Percentiles rank a stretch among this genome's conserved stretches.
These are phyloP conservation scores for Coemansia sp. DNA, from an alignment of 192 early-diverging fungal species.

Conservation along the genomic window DNA sequence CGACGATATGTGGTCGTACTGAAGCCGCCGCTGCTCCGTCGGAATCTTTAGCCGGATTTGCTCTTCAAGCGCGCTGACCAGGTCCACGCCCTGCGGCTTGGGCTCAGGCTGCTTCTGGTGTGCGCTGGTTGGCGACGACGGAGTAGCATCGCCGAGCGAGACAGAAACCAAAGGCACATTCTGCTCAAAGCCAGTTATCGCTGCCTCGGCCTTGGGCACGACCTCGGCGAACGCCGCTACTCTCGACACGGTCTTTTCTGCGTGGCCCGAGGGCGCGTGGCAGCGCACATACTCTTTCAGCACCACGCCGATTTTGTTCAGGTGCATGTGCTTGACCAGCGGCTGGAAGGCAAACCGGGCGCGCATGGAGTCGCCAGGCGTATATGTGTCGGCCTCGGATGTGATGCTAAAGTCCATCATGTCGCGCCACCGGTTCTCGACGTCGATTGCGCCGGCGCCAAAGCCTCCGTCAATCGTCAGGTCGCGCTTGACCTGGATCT, in stretches of 20 bases:
- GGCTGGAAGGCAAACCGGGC: constrained; percentile 45
- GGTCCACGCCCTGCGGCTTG: constrained; percentile 20
- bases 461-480: constrained; percentile 43
- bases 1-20: constrained; percentile 49
- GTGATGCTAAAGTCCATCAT: constrained; percentile 45
- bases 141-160: not conserved
- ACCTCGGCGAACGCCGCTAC: constrained; percentile 27
- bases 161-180: not conserved
- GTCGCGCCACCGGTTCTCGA: constrained; percentile 48
- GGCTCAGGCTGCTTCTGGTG: not conserved
- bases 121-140: not conserved
- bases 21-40: constrained; percentile 25
- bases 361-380: constrained; percentile 31
- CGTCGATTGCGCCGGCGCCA: constrained; percentile 45
- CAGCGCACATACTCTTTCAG: constrained; percentile 52
- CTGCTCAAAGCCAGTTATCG: not conserved
- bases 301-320: constrained; percentile 38
- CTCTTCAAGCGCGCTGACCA: constrained; percentile 36
- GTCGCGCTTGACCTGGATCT: constrained; percentile 41
- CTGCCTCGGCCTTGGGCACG: constrained; percentile 4
- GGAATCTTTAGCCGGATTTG: constrained; percentile 29
- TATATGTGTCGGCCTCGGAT: constrained; percentile 39
- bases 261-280: constrained; percentile 37
- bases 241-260: constrained; percentile 45
- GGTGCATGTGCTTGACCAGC: constrained; percentile 44